Evolutionary conservation across 164 flowering plant species (phyloP).

Genomic region (Stephania japonica): DNA sequence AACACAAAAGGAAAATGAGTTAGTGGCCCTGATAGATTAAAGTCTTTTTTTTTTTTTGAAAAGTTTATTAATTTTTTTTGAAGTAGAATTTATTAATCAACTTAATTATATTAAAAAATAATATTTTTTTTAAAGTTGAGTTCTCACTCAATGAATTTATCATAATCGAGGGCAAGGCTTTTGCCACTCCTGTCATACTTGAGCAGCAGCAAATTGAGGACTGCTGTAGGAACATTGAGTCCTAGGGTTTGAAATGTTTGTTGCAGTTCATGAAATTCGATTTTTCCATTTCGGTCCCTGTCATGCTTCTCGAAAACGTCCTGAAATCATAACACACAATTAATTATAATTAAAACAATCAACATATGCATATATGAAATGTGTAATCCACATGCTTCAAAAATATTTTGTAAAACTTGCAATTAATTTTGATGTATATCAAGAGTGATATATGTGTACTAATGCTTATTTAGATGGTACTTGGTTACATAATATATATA

Average conservation of each 20-base stretch:
- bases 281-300: background rate
- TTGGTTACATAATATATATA: background rate
- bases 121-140: too few relatives aligned
- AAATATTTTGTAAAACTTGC: too few relatives aligned
- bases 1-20: too few relatives aligned
- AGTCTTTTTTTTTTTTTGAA: too few relatives aligned
- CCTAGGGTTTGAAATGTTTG: background rate
- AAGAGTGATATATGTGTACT: background rate
- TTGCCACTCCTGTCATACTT: conserved; percentile 69
- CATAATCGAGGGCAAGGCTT: conserved; percentile 66
- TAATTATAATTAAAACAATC: too few relatives aligned
- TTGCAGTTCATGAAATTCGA: background rate
- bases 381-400: background rate
- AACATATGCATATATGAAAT: background rate
- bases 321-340: background rate
- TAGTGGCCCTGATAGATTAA: too few relatives aligned
- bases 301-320: background rate
- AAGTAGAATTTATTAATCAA: too few relatives aligned
- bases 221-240: background rate
- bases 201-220: conserved; percentile 46
- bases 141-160: conserved; percentile 40
- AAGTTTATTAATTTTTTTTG: too few relatives aligned
- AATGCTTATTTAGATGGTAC: too few relatives aligned
- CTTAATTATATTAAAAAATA: too few relatives aligned
- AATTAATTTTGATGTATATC: too few relatives aligned